These are phyloP conservation scores for Boletus chippewaensis DNA, from an alignment of 1,284 basidiomycete species.

Conservation along the genomic window DNA sequence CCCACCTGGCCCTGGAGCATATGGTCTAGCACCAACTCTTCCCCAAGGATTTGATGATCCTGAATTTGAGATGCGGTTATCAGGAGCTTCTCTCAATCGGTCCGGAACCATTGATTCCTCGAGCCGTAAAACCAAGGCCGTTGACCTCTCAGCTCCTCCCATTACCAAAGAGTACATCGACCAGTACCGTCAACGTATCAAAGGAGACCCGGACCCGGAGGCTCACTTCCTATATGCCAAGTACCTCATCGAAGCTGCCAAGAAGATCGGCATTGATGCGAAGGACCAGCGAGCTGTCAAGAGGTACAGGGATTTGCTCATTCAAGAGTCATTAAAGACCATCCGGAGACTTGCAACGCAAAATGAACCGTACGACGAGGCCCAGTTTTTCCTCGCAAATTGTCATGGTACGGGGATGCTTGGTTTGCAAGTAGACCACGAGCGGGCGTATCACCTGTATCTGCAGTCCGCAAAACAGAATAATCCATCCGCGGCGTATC, in stretches of 20 bases:
- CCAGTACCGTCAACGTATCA: constrained; percentile 94
- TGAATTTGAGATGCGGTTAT: constrained; percentile 49
- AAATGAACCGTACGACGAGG: constrained; percentile 86
- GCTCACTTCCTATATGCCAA: constrained; percentile 98
- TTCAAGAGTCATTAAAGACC: constrained; percentile 87
- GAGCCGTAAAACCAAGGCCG: constrained; percentile 71
- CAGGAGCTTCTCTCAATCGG: constrained; percentile 43
- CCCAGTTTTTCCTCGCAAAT: constrained; percentile 99
- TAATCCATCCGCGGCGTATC: constrained; percentile 91
- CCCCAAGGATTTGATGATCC: constrained; percentile 32
- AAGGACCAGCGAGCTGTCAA: constrained; percentile 76
- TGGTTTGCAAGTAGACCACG: constrained; percentile 93
- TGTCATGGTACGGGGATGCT: constrained; percentile 94
- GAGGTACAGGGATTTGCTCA: constrained; percentile 86
- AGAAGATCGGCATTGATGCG: constrained; percentile 71
- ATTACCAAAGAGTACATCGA: constrained; percentile 97
- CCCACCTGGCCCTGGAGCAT: constrained; percentile 16
- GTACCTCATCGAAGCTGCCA: constrained; percentile 98
- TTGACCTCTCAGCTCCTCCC: constrained; percentile 81
- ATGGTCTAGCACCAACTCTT: constrained; percentile 24
- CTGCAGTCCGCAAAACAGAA: constrained; percentile 97
- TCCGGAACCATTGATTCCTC: constrained; percentile 54
- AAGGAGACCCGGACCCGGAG: constrained; percentile 96
- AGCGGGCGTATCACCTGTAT: constrained; percentile 97
- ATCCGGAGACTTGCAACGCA: constrained; percentile 89